These are phyloP conservation scores for Suhomyces choctaworum DNA, from an alignment of 1,139 yeast species.

Conservation along the genomic window DNA sequence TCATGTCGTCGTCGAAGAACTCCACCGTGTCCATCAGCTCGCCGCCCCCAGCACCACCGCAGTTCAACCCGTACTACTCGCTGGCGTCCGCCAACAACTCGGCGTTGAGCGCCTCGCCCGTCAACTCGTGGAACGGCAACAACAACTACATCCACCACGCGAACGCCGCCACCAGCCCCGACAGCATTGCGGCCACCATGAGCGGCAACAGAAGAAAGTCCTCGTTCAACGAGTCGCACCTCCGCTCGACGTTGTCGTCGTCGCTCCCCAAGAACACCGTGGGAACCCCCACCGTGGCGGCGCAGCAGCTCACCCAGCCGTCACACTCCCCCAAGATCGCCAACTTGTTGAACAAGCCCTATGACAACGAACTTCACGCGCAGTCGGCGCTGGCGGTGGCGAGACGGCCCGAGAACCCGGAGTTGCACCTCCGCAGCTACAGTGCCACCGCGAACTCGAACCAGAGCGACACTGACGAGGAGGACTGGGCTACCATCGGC, in stretches of 20 bases:
- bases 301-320: conserved; percentile 9
- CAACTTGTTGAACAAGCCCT: conserved; percentile 18
- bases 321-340: conserved; percentile 18
- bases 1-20: conserved; percentile 41
- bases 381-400: conserved; percentile 17
- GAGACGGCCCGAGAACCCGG: conserved; percentile 7
- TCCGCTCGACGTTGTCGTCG: conserved; percentile 39
- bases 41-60: conserved; percentile 34
- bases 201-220: conserved; percentile 37
- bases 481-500: conserved; percentile 91
- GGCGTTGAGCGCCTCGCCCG: conserved; percentile 26
- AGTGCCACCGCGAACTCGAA: conserved; percentile 9
- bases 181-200: conserved; percentile 22
- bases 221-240: conserved; percentile 47
- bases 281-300: conserved; percentile 8
- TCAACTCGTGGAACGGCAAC: conserved; percentile 28
- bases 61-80: conserved; percentile 11
- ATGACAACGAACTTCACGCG: conserved; percentile 14
- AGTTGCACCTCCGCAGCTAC: conserved; percentile 8
- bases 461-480: conserved; percentile 76
- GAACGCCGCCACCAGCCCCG: conserved; percentile 22
- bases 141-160: conserved; percentile 23
- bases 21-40: conserved; percentile 39
- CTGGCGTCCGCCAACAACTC: conserved; percentile 16
- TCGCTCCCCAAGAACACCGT: conserved; percentile 22